A percentile compares a stretch with the other conserved stretches of the same genome.
These are phyloP conservation scores for Trichoderma parareesei DNA, from an alignment of 495 filamentous ascomycete species.

Conservation along the genomic window DNA sequence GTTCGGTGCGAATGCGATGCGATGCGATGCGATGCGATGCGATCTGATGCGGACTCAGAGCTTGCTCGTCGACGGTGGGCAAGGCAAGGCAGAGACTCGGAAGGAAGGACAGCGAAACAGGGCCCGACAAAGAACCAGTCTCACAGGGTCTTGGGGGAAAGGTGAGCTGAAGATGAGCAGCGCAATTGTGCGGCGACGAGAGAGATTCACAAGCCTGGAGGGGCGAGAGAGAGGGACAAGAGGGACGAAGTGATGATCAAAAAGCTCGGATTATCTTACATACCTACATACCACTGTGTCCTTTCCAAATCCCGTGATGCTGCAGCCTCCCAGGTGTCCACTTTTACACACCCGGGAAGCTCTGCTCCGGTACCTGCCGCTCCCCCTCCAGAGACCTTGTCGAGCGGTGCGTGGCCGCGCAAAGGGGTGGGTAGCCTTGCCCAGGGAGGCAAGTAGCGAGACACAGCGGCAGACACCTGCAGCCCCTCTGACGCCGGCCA, in stretches of 20 bases:
- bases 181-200: not conserved
- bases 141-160: not conserved
- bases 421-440: not conserved
- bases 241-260: constrained; percentile 3
- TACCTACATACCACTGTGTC: constrained; percentile 13
- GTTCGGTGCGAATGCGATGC: not conserved
- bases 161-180: not conserved
- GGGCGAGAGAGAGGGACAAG: constrained; percentile 1
- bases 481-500: not conserved
- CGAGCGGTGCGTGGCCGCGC: not conserved
- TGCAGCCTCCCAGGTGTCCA: constrained; percentile 11
- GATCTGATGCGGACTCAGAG: not conserved
- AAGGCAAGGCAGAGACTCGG: not conserved
- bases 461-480: not conserved
- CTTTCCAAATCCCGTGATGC: constrained; percentile 16
- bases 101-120: not conserved
- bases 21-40: constrained; percentile 1
- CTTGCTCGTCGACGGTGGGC: no score
- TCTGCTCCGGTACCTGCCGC: not conserved
- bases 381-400: not conserved
- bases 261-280: constrained; percentile 1
- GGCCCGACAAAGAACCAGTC: not conserved
- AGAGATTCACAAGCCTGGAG: not conserved
- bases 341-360: constrained; percentile 9
- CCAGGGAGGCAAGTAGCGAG: not conserved